Base-by-base conservation (phyloP, 2,329 filamentous ascomycete species). In the Xylaria sp. region DNA sequence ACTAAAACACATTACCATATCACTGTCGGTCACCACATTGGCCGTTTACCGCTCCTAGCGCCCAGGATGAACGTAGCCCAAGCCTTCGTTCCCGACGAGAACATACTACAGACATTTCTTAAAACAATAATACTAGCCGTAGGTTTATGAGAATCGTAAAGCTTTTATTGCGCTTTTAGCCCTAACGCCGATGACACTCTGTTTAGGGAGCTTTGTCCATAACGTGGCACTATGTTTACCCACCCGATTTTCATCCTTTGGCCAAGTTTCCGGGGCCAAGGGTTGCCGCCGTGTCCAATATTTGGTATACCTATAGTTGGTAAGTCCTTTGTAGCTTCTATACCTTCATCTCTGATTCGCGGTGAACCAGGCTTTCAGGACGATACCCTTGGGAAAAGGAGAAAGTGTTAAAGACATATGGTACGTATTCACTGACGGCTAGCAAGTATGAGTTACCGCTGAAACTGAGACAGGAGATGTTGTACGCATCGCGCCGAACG, bases 401-500 rank as follows among this genome's bases (percentile, higher is more conserved):
- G 17, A 31, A 56, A 10, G 63, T 43, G 2, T 15, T 70, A 11
- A 60, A 49, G 29, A 46, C 43, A 40, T 68, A 68, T 41, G 67
- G 64, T 54, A 54, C 6, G 17, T 54, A 54, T 46, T 13, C 7
- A 49, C 33, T 35, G 8, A 6, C 23, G 23, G 3, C 29, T 48
- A 3, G 21, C 15, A 19, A 33, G 11, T 31, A 9, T 51, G 15
- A 55, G 21, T 31, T 40, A 35, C 7, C 31, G 7, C 7, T 35
- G 7, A 13, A 29, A 10, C 46, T 19, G 4, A 40, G 4, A 11
- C 35, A 66, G 64, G 67, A 4, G 58, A 66, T 31, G 52, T 63
- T 19, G 66, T 68, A 4, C 64, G 66, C 3, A 58, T 68, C 17
- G 64, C 66, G 11, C 66, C 68, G 11, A 70, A 66, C 31, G 68